Evolutionary conservation across 192 early-diverging fungal genomes (phyloP).

Genomic region (Gonapodya prolifera): DNA sequence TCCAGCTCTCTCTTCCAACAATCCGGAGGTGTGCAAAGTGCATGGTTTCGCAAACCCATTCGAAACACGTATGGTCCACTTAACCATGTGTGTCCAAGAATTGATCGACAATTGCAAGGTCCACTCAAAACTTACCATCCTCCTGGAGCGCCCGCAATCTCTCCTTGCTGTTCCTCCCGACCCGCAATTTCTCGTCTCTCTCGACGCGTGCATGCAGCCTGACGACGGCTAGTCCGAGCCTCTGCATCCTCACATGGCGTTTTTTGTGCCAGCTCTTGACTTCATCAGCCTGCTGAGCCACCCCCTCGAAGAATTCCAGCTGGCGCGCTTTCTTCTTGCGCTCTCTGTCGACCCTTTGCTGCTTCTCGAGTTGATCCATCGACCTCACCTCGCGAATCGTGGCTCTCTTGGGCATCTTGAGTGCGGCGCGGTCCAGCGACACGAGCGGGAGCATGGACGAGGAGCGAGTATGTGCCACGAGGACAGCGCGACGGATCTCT

Average conservation of each 20-base stretch:
- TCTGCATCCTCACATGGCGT: constrained; percentile 50
- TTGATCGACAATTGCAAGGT: neutral
- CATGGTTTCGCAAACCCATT: constrained; percentile 90
- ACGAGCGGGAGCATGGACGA: neutral
- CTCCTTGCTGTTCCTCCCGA: constrained; percentile 73
- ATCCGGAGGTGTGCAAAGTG: constrained; percentile 80
- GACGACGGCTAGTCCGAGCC: constrained; percentile 64
- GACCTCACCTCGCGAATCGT: neutral
- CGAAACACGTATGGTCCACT: constrained; percentile 84
- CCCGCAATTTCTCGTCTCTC: constrained; percentile 87
- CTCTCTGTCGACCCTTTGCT: neutral
- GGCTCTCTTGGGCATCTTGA: neutral
- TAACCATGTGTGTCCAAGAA: constrained; percentile 53
- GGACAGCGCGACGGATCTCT: constrained; percentile 8
- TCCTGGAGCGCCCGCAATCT: constrained; percentile 91
- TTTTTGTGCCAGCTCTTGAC: constrained; percentile 50
- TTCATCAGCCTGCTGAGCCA: constrained; percentile 61
- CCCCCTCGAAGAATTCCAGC: constrained; percentile 59
- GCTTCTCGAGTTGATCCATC: neutral
- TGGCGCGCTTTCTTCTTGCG: constrained; percentile 47
- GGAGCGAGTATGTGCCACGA: too few species aligned
- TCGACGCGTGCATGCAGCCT: constrained; percentile 70
- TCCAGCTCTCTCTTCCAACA: too few species aligned
- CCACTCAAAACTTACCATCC: constrained; percentile 32
- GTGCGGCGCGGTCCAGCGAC: neutral